Evolutionary conservation across 164 flowering plant species (phyloP), one percentile per base, ranked within the genome.

Genomic region (Akebia trifoliata): DNA sequence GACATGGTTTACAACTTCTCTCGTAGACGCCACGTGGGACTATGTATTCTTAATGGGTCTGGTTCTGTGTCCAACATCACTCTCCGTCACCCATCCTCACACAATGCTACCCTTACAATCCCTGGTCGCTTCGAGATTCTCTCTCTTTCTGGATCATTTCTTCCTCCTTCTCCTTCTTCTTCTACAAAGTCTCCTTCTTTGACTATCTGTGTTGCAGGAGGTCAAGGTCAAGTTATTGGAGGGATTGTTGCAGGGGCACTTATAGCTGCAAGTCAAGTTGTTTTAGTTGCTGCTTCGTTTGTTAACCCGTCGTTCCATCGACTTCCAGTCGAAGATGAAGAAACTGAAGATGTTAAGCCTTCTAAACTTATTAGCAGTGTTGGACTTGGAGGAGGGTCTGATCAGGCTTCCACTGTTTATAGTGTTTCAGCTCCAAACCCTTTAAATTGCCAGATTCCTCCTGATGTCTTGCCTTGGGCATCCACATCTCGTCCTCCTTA

Each of bases 101-200:
- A 70, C 48, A 71, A 69, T 18, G 61, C 74, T 28, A 61, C 80
- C 2, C 56, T 83, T 39, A 63, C 78, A 0, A 74, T 85, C 15
- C 85, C 70, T 44, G 88, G 92, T 18, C 72, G 76, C 8, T 79
- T 79, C 59, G 57, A 74, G 49, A 65, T 85, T 11, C 64, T 83
- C 11, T 73, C 81, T 0, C 54, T 85, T 24, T 72, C 81, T 2
- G 92, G 82, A 3, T 67, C 80, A 3, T 67, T 63, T 30, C 37
- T 54, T 28, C 34, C 68, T 12, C 8, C 54, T 14, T 21, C 68
- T 6, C 3, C 56, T 0, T 14, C 54, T 30, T 30, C 35, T 4
- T 15, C 32, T 40, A n/a, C n/a, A n/a, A n/a, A n/a, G n/a, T n/a
- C 30, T 21, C 20, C 43, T 4, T 20, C 44, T 31, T 57, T 78